Evolutionary conservation across 2,329 filamentous ascomycete species (phyloP), one percentile per base, ranked within the genome.

Genomic region (Fusarium nurragi): DNA sequence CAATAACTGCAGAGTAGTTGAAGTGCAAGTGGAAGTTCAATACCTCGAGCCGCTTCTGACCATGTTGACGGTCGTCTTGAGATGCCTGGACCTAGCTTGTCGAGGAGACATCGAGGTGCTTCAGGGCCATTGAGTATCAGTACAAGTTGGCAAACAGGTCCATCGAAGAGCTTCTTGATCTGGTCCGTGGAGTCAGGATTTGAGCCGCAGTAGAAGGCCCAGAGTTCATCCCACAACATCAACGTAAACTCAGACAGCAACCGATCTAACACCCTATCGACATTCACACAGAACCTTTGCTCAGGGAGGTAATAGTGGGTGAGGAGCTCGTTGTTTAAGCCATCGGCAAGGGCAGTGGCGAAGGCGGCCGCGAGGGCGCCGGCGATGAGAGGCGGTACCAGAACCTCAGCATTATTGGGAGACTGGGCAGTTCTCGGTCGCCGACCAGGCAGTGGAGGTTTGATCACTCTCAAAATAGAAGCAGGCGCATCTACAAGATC

Each of bases 61-160:
- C 77, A 78, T 4, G 75, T 75, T 7, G 65, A 32, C 5, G 68
- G 58, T 6, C 77, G 58, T 16, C 71, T 71, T 1, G 77, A 78
- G 13, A 78, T 68, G 0, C 77, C 75, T 0, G 77, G 77, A 0
- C 71, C 77, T 4, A 78, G 68, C 12, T 71, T 75, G 16, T 78
- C 74, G 9, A 78, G 70, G 2, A 78, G 47, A 37, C 76, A 77
- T 23, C 64, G 66, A 6, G 77, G 67, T 16, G 74, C 73, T 56
- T 78, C 77, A 6, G 77, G 77, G 1, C 77, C 74, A 41, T 76
- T 76, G 32, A 78, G 73, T 14, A 78, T 71, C 8, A 78, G 67
- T 12, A 78, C 61, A n/a, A 78, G 64, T 50, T 78, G 77, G 13
- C 74, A 73, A n/a, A 78, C 67, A 7, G 77, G 77, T 0, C 77